A percentile compares a stretch with the other conserved stretches of the same genome.
phyloP scores from a whole-genome alignment of 495 filamentous ascomycete species.

The Pseudevernia furfuracea region DNA sequence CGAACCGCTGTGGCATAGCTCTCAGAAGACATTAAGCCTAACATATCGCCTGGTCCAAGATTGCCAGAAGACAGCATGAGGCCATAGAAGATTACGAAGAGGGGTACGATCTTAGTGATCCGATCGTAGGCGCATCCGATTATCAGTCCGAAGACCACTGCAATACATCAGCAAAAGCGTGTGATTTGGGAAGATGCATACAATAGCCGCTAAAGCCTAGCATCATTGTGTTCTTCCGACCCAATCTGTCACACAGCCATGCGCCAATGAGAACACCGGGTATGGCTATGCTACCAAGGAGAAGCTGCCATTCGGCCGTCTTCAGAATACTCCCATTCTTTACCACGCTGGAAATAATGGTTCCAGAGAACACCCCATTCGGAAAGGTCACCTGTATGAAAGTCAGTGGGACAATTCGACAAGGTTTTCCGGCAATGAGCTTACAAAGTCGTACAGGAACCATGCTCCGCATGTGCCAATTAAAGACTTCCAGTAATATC shows the following conservation, averaged over 20 bases:
- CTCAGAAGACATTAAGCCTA: slow-evolving; percentile 44
- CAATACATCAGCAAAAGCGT: not conserved
- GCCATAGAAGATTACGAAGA: slow-evolving; percentile 50
- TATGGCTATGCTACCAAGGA: slow-evolving; percentile 40
- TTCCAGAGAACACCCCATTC: slow-evolving; percentile 44
- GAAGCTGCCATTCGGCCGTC: slow-evolving; percentile 44
- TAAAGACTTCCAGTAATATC: slow-evolving; percentile 43
- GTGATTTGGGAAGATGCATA: not conserved
- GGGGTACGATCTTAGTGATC: slow-evolving; percentile 43
- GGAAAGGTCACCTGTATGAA: slow-evolving; percentile 36
- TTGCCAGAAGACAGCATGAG: slow-evolving; percentile 47
- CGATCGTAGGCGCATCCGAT: slow-evolving; percentile 43
- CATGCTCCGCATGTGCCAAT: slow-evolving; percentile 44
- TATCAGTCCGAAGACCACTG: slow-evolving; percentile 43
- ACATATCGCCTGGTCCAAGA: slow-evolving; percentile 45
- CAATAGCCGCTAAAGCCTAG: slow-evolving; percentile 44
- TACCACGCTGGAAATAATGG: slow-evolving; percentile 41
- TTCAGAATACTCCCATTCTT: slow-evolving; percentile 32
- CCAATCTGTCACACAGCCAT: slow-evolving; percentile 39
- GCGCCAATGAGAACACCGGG: slow-evolving; percentile 48
- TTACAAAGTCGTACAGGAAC: slow-evolving; percentile 45
- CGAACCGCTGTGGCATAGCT: slow-evolving; percentile 45
- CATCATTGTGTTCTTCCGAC: slow-evolving; percentile 48
- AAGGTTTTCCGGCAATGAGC: not conserved
- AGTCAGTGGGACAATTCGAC: slow-evolving; percentile 21